Percentiles rank a stretch among this genome's conserved stretches.
Evolutionary conservation across 2,329 filamentous ascomycete genomes (phyloP).

Genomic region (Sarocladium brachiariae): DNA sequence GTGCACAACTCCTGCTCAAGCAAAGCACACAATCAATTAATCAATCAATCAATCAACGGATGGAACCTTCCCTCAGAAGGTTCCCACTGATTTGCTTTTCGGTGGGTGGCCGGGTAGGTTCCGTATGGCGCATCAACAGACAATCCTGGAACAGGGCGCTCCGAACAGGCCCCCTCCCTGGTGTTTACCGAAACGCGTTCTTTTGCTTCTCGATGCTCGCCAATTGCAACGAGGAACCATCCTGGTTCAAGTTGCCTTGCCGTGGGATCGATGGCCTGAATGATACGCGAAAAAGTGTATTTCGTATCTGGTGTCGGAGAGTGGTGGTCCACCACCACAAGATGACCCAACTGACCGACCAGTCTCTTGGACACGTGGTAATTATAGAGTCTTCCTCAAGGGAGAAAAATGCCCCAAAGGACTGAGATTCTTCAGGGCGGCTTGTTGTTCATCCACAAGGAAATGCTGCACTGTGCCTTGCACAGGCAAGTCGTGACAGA

Average conservation of each 20-base stretch:
- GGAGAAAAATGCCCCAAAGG: no score
- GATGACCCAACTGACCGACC: no score
- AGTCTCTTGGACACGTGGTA: no score
- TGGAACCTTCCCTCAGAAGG: background rate
- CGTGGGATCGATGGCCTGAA: background rate
- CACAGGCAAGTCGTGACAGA: background rate
- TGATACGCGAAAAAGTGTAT: background rate
- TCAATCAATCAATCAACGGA: background rate
- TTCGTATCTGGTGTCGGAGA: no score
- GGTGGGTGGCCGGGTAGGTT: constrained; percentile 1
- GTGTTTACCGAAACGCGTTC: constrained; percentile 7
- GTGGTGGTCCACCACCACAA: no score
- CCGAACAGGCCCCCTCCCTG: constrained; percentile 5
- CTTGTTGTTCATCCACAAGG: background rate
- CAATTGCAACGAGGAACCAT: background rate
- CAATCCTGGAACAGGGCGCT: background rate
- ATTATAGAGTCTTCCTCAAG: no score
- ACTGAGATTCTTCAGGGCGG: background rate
- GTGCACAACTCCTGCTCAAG: no score
- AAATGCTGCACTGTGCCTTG: background rate
- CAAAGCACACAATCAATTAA: background rate
- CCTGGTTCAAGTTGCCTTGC: background rate
- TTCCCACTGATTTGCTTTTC: background rate
- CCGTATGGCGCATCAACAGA: constrained; percentile 2
- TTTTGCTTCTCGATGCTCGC: constrained; percentile 4